Percentiles rank a stretch among this genome's conserved stretches.
Conservation (phyloP, 106 monocot genomes). For the Cymbidium sinense region DNA sequence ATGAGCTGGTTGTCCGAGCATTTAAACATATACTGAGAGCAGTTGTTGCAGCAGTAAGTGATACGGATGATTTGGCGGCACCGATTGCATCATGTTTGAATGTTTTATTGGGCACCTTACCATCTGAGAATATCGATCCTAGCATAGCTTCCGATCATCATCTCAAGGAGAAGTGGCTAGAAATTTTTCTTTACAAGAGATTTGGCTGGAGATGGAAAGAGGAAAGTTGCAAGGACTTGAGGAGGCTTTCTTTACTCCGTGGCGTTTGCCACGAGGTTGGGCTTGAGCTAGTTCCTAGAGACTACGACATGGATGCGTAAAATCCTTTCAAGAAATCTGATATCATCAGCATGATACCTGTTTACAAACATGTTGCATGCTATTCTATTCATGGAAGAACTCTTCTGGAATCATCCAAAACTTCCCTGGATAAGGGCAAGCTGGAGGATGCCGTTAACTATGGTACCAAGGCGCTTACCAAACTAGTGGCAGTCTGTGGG, state of each 20-base stretch:
- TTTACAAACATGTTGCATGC: constrained; percentile 94
- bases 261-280: constrained; percentile 98
- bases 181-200: constrained; percentile 65
- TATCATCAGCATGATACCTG: constrained; percentile 86
- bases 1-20: constrained; percentile 90
- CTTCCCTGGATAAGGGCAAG: constrained; percentile 91
- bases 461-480: constrained; percentile 93
- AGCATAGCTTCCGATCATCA: constrained; percentile 24
- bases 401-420: constrained; percentile 90
- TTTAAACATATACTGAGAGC: constrained; percentile 87
- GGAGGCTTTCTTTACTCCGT: constrained; percentile 85
- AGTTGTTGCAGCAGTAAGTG: constrained; percentile 69
- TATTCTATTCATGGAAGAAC: constrained; percentile 94
- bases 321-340: constrained; percentile 74
- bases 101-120: constrained; percentile 61
- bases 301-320: constrained; percentile 74
- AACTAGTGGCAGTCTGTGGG: constrained; percentile 94
- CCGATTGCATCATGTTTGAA: constrained; percentile 72
- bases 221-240: constrained; percentile 41
- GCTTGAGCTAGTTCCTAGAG: constrained; percentile 82
- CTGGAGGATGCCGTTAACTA: constrained; percentile 94
- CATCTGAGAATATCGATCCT: constrained; percentile 33
- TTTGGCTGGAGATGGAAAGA: constrained; percentile 83
- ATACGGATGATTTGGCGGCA: constrained; percentile 50
- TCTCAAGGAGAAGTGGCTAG: constrained; percentile 67